These are phyloP conservation scores for Aspergillus puulaauensis DNA, from an alignment of 2,329 filamentous ascomycete species.

Conservation along the genomic window DNA sequence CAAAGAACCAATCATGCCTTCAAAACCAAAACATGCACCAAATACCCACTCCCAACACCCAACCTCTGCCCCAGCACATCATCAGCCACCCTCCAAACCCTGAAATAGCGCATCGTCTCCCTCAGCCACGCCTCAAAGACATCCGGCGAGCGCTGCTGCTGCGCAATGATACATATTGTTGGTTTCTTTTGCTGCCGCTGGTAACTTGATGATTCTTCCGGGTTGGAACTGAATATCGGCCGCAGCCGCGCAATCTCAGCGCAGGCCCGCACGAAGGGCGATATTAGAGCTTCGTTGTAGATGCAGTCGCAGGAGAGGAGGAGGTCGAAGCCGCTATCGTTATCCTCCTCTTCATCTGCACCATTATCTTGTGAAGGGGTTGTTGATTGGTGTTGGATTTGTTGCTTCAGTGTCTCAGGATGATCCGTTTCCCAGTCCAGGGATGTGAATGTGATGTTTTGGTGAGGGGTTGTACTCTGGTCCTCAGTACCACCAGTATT, in stretches of 20 bases:
- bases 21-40: constrained; percentile 75
- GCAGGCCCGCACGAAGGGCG: constrained; percentile 79
- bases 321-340: constrained; percentile 60
- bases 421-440: constrained; percentile 79
- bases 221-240: constrained; percentile 20
- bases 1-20: constrained; percentile 31
- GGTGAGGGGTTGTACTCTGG: neutral
- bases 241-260: constrained; percentile 69
- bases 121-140: constrained; percentile 82
- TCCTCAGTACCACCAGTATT: neutral
- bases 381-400: constrained; percentile 27
- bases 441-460: constrained; percentile 56
- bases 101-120: constrained; percentile 66
- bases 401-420: constrained; percentile 31
- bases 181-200: constrained; percentile 28
- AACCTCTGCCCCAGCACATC: constrained; percentile 59
- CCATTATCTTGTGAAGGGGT: neutral
- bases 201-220: neutral
- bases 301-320: constrained; percentile 90
- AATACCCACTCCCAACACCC: constrained; percentile 68
- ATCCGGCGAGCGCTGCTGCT: constrained; percentile 81
- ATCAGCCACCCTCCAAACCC: constrained; percentile 74
- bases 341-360: constrained; percentile 20
- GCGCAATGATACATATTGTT: constrained; percentile 77
- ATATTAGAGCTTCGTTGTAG: constrained; percentile 85